Percentiles rank a stretch among this genome's conserved stretches.
phyloP scores from a whole-genome alignment of 805 yeast genomes.

The Wickerhamomyces pijperi region DNA sequence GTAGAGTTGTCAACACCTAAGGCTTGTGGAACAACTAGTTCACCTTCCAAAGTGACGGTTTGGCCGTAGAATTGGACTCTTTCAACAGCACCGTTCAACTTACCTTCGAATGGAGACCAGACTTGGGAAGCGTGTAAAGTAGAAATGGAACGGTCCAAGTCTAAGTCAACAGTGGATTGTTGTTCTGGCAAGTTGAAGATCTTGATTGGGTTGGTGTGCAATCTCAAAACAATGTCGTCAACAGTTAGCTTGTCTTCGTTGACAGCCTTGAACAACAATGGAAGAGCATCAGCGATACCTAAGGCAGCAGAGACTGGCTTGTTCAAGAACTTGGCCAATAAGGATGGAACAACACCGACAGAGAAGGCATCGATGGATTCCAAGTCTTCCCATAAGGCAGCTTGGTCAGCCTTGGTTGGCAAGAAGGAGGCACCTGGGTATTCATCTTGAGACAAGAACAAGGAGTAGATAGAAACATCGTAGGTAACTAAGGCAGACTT shows the following conservation, averaged over 20 bases:
- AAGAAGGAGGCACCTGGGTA: slow-evolving; percentile 62
- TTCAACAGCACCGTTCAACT: slow-evolving; percentile 74
- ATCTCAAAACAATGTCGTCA: slow-evolving; percentile 57
- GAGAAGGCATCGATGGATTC: slow-evolving; percentile 76
- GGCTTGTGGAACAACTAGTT: slow-evolving; percentile 46
- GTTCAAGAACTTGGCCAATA: slow-evolving; percentile 56
- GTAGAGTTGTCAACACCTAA: slow-evolving; percentile 36
- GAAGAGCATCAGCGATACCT: slow-evolving; percentile 73
- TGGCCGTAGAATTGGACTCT: slow-evolving; percentile 72
- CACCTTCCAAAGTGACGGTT: slow-evolving; percentile 80
- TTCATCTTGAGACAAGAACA: slow-evolving; percentile 65
- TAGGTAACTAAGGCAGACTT: slow-evolving; percentile 78
- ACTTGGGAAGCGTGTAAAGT: slow-evolving; percentile 27
- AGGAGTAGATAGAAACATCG: slow-evolving; percentile 73
- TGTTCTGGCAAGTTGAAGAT: slow-evolving; percentile 80
- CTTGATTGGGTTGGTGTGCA: slow-evolving; percentile 72
- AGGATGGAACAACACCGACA: slow-evolving; percentile 68
- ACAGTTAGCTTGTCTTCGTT: slow-evolving; percentile 59
- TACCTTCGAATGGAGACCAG: slow-evolving; percentile 49
- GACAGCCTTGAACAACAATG: slow-evolving; percentile 74
- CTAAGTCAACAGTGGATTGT: slow-evolving; percentile 71
- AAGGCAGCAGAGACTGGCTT: slow-evolving; percentile 54
- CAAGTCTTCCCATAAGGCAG: slow-evolving; percentile 69
- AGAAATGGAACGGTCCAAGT: slow-evolving; percentile 57
- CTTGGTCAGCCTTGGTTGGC: slow-evolving; percentile 75